These are phyloP conservation scores for Pyrus hybrid DNA, from an alignment of 331 rosid species.

Conservation along the genomic window DNA sequence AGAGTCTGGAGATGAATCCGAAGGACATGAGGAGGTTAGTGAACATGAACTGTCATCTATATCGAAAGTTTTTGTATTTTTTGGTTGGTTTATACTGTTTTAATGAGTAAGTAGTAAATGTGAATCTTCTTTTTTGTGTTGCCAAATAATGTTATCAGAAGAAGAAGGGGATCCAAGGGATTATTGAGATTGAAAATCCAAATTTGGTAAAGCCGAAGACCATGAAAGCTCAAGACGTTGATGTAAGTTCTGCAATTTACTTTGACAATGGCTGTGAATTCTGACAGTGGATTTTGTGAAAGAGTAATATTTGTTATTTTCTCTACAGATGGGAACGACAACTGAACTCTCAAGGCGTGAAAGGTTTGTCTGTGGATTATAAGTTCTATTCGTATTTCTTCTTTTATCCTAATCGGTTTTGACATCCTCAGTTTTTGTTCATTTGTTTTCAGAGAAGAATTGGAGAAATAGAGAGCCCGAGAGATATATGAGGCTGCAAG, in stretches of 20 bases:
- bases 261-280: neutral
- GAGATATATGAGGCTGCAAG: slow-evolving; percentile 60
- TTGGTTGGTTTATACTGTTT: slow-evolving; percentile 1
- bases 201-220: slow-evolving; percentile 45
- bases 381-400: neutral
- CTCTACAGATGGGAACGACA: slow-evolving; percentile 38
- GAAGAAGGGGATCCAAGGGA: slow-evolving; percentile 51
- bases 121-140: neutral
- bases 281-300: neutral
- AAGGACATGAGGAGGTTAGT: slow-evolving; percentile 42
- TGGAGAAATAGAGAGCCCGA: slow-evolving; percentile 66
- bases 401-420: neutral
- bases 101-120: neutral
- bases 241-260: slow-evolving; percentile 32
- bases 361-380: slow-evolving; percentile 25
- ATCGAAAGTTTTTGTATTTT: neutral
- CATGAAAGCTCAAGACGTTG: slow-evolving; percentile 44
- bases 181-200: slow-evolving; percentile 69
- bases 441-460: slow-evolving; percentile 42
- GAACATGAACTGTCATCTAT: neutral
- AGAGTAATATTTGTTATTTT: neutral
- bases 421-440: neutral
- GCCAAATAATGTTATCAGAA: slow-evolving; percentile 29
- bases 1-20: slow-evolving; percentile 43
- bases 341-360: slow-evolving; percentile 72